phyloP scores from a whole-genome alignment of 768 basidiomycete genomes.

The Mycena floridula region DNA sequence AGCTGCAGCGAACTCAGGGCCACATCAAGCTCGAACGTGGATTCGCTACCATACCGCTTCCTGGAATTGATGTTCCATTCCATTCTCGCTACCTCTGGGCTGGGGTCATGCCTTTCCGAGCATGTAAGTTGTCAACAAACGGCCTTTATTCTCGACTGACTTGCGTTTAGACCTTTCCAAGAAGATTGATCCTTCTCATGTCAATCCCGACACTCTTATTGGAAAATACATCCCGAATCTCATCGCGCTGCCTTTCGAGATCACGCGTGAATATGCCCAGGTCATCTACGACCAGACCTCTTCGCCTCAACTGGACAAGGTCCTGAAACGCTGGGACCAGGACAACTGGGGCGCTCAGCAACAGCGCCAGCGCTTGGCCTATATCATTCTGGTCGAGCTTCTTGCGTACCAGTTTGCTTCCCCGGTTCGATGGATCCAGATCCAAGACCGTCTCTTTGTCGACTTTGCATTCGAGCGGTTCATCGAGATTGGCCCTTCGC shows the following conservation, averaged over 20 bases:
- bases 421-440: conserved; percentile 99
- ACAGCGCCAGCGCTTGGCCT: conserved; percentile 90
- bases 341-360: conserved; percentile 79
- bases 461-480: conserved; percentile 86
- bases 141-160: neutral
- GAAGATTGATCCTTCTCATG: conserved; percentile 88
- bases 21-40: conserved; percentile 94
- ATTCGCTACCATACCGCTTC: conserved; percentile 90
- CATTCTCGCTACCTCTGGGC: conserved; percentile 99
- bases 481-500: conserved; percentile 94
- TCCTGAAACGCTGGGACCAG: conserved; percentile 90
- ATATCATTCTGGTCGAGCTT: conserved; percentile 93
- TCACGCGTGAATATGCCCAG: conserved; percentile 84
- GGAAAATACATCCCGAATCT: conserved; percentile 98
- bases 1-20: conserved; percentile 76
- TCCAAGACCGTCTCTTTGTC: conserved; percentile 90
- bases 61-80: conserved; percentile 99
- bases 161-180: conserved; percentile 75
- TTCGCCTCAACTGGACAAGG: conserved; percentile 90
- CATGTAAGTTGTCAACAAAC: conserved; percentile 54
- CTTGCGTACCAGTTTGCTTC: conserved; percentile 98
- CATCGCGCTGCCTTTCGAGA: conserved; percentile 81
- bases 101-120: conserved; percentile 94
- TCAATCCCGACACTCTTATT: conserved; percentile 92
- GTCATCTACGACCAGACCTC: conserved; percentile 95